phyloP scores from a whole-genome alignment of 225 moss, liverwort and hornwort species.

The Polytrichum commune region DNA sequence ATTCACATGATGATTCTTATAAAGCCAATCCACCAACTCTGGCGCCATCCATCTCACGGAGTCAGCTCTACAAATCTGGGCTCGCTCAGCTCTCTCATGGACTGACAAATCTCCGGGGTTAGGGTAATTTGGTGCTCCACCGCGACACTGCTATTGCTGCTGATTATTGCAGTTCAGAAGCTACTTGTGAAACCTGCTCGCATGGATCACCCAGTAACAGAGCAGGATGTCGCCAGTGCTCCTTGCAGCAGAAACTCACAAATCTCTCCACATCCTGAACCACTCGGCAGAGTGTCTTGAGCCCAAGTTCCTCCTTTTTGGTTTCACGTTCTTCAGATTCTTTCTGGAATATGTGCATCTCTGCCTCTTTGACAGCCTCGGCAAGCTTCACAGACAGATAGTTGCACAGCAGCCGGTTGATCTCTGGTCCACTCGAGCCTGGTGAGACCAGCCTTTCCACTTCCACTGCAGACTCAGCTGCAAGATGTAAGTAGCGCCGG shows the following conservation, averaged over 20 bases:
- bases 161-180: neutral
- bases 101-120: neutral
- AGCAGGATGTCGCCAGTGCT: slow-evolving; percentile 4
- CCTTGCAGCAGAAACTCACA: neutral
- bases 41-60: slow-evolving; percentile 17
- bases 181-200: neutral
- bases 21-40: neutral
- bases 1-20: no score
- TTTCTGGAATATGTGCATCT: neutral
- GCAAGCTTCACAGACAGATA: neutral
- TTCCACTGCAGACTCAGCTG: neutral
- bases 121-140: no score
- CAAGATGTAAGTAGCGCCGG: neutral
- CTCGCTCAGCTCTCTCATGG: neutral
- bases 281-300: slow-evolving; percentile 1
- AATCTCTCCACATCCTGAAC: slow-evolving; percentile 1
- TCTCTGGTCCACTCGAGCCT: neutral
- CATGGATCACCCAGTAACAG: neutral
- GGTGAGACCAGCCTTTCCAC: neutral
- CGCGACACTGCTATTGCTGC: neutral
- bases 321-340: no score
- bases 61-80: neutral
- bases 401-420: neutral
- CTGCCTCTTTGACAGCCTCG: neutral
- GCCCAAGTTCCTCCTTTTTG: no score